phyloP scores from a whole-genome alignment of 257 asterid genomes.

The Datura wrightii region DNA sequence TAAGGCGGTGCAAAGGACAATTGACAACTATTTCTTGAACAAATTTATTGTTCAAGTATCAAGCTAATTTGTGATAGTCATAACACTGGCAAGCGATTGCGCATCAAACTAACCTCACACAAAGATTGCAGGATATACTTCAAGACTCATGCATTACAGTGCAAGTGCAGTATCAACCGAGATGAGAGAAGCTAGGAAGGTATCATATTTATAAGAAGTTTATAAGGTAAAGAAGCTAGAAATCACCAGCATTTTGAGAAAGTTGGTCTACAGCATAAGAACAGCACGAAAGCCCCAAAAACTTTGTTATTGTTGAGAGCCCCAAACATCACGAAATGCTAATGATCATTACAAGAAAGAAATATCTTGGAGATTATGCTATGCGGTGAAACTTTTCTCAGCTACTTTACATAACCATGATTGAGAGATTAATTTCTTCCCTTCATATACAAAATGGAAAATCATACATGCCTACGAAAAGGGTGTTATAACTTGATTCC shows the following conservation, averaged over 20 bases:
- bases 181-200: background rate
- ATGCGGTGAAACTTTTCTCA: constrained; percentile 35
- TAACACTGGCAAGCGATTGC: background rate
- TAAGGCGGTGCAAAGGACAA: background rate
- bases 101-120: background rate
- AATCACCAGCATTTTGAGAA: background rate
- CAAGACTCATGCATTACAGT: background rate
- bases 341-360: constrained; percentile 3
- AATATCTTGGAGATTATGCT: constrained; percentile 28
- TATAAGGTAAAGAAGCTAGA: background rate
- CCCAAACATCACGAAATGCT: constrained; percentile 17
- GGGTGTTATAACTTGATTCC: constrained; percentile 26
- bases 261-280: constrained; percentile 18
- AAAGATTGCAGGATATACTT: background rate
- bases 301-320: background rate
- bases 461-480: background rate
- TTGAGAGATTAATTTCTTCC: background rate
- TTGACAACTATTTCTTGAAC: background rate
- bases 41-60: background rate
- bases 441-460: constrained; percentile 25
- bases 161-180: background rate
- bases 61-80: background rate
- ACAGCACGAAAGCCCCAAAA: background rate
- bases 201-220: background rate
- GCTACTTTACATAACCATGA: constrained; percentile 34